Base-by-base conservation (phyloP, 1,284 basidiomycete genomes). In the Anthracocystis walkeri region DNA sequence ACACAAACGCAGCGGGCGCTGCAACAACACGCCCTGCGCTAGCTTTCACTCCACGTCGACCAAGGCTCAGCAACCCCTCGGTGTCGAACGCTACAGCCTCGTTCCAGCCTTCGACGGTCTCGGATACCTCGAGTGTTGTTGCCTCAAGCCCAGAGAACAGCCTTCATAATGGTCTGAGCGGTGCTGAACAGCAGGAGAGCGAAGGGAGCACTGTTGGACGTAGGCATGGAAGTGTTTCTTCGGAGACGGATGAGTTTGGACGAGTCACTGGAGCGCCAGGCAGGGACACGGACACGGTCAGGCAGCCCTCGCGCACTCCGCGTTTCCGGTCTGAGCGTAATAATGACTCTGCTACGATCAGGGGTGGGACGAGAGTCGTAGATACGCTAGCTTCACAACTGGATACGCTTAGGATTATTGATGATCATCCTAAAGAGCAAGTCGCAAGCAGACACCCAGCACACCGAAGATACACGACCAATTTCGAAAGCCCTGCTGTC, bases 11-110 rank as follows among this genome's bases (percentile, higher is more conserved):
- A 25, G 11, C 52, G 5, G 60, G 25, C 27, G 16, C 50, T 33
- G 45, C 31, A 16, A 27, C 50, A 3, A 6, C 58, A 3, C 54
- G 55, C 35, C 51, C 62, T 10, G 38, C 68, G 27, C 62, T 45
- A 5, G 58, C 54, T 14, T 72, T 79, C 27, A 67, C 62, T n/a
- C 77, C 74, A 18, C 68, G 74, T 41, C 59, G 65, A 7, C 74
- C 77, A 2, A 57, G 67, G 48, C 58, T 79, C 18, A 76, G 73
- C 73, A 77, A 77, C 42, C 77, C 77, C 2, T 73, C 68, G 4
- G 74, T 77, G 14, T 77, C 77, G 33, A 77, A 72, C 33, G 75
- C 75, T 25, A 77, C 75, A 8, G 75, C 75, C 0, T 65, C 63
- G 0, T 68, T 57, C 21, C 62, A 69, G 29, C 67, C 73, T 0